phyloP scores from a whole-genome alignment of 805 yeast genomes.

The Peterozyma toletana region DNA sequence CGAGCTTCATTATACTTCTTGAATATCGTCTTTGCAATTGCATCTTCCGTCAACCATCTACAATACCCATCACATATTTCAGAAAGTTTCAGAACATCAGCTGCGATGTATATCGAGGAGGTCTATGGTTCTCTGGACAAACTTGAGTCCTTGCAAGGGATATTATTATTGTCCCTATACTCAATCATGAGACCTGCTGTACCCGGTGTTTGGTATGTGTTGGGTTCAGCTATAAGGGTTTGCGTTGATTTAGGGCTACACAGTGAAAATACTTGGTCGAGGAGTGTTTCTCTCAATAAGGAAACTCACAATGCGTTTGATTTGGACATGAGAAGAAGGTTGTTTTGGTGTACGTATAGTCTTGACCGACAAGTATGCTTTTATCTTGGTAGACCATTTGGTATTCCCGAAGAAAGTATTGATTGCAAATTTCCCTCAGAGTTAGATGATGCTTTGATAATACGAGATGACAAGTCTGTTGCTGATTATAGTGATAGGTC shows the following conservation, averaged over 20 bases:
- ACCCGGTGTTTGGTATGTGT: constrained; percentile 90
- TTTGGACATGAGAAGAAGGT: constrained; percentile 62
- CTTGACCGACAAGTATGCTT: constrained; percentile 83
- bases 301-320: constrained; percentile 41
- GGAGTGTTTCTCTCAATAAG: constrained; percentile 17
- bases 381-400: constrained; percentile 81
- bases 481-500: constrained; percentile 31
- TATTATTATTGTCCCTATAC: constrained; percentile 60
- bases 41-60: constrained; percentile 66
- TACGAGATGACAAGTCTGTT: constrained; percentile 20
- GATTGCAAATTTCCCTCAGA: constrained; percentile 65
- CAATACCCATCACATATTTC: constrained; percentile 60
- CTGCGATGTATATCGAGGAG: constrained; percentile 49
- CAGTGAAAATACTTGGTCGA: constrained; percentile 39
- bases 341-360: constrained; percentile 88
- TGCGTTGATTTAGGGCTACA: constrained; percentile 85
- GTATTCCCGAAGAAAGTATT: constrained; percentile 77
- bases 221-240: constrained; percentile 73
- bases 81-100: constrained; percentile 64
- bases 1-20: constrained; percentile 60
- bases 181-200: constrained; percentile 83
- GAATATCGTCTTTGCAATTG: constrained; percentile 73
- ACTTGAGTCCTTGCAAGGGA: constrained; percentile 67
- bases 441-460: constrained; percentile 65
- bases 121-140: constrained; percentile 53